Evolutionary conservation across 2,329 filamentous ascomycete genomes (phyloP), one percentile per base, ranked within the genome.

Genomic region (Nemania diffusa): DNA sequence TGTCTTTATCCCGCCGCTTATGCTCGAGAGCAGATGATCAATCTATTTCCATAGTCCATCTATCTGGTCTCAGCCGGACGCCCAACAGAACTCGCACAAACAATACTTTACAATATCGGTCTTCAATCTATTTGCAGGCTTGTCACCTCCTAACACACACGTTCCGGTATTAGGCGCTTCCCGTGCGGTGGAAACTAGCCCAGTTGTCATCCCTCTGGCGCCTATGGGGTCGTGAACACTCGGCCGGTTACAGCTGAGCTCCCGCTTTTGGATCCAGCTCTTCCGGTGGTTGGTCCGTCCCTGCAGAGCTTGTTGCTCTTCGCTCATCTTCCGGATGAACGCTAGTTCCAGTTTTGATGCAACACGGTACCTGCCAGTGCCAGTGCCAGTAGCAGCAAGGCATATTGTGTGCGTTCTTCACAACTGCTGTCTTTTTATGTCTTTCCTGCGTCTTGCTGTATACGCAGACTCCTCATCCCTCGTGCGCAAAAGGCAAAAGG

Each of bases 221-320:
- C 59, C 50, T 26, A 65, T 65, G 60, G 61, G 50, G 50, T 52
- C 67, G 63, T 73, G 69, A 69, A 67, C 64, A 57, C 69, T 71
- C 69, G 71, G 71, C 71, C 73, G 70, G 70, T 71, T 64, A 73
- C 69, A 69, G 71, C 50, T 32, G 26, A 52, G 27, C 74, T 75
- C 72, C 73, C 70, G 71, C 71, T 69, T 74, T 72, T 72, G 71
- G 71, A 73, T 69, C 71, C 72, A 73, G 65, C 63, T 72, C 71
- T 59, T 68, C 67, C 69, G 70, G 71, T 76, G 74, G 74, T 76
- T 76, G 74, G 74, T 71, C 73, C 72, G 70, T 73, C 60, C 60
- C 68, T 67, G 61, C 65, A 61, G 64, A 48, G 62, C 64, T 64
- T 68, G 70, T 70, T 56, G 68, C 60, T 65, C 71, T 67, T 69